Base-by-base conservation (phyloP, 2,329 filamentous ascomycete species). In the Fusarium ramigenum region DNA sequence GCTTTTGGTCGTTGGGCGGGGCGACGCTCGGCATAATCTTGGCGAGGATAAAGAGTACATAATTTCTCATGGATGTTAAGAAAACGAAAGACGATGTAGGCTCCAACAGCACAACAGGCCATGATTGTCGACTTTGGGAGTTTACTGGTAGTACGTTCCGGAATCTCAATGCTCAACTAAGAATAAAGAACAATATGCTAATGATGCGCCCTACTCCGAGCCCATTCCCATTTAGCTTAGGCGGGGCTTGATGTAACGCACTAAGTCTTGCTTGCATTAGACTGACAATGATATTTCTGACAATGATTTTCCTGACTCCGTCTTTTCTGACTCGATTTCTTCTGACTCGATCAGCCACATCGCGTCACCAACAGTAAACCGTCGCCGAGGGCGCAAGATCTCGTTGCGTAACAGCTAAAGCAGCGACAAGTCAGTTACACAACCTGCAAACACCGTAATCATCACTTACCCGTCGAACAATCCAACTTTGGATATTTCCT, bases 211-310 rank as follows among this genome's bases (percentile, higher is more conserved):
- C 47, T 18, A 14, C 23, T 23, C 21, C 30, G 21, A 34, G 1
- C 4, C 47, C 28, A 50, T 50, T 34, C 47, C 47, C 19, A 34
- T 18, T 23, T 50, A 12, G 30, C 3, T 34, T 23, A n/a, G 11
- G 5, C 21, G 3, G 9, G 1, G 3, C 28, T 30, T 47, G 3
- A 47, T 4, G 7, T 14, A 9, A 9, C 25, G 0, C 19, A 32
- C 28, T 49, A 32, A 32, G 1, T 9, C 15, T 32, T 49, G 14
- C 14, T 18, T 19, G 47, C 47, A 34, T 34, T 50, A 23, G 5
- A 4, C 11, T 34, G 30, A 19, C n/a, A 10, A 18, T 15, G 16
- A 34, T 10, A 5, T 50, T 34, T 12, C 28, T 50, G 47, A 50
- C 16, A 34, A 23, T 46, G 46, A 49, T n/a, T 32, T n/a, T 49